Base-by-base conservation (phyloP, 2,329 filamentous ascomycete species). In the Penicillium sp. region DNA sequence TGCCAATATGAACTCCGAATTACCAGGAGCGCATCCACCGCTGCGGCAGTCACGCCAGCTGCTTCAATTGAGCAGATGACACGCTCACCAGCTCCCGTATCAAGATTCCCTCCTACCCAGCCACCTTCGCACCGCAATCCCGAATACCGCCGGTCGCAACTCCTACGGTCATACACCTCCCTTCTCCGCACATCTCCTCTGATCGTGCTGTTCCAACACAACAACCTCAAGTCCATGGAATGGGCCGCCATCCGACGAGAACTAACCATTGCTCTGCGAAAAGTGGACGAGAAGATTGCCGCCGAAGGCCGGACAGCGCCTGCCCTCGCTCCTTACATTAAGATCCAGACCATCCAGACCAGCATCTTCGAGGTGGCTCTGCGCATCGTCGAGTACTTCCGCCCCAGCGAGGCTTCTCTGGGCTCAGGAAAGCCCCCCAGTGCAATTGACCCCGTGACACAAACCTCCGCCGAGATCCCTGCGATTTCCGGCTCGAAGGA, bases 321-420 rank as follows among this genome's bases (percentile, higher is more conserved):
- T 19, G 54, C 65, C 1, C 65, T 88, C 31, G 76, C 79, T n/a
- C 71, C 79, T 2, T 72, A 75, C 34, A 77, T 93, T 57, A 84
- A 87, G 69, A 67, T 97, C 24, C 85, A 94, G 67, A 87, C 95
- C 24, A 75, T 98, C 49, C 85, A 93, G 64, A 93, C 88, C 13
- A 86, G 87, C 64, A 94, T 98, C 64, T 88, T 98, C 66, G 83
- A 84, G 57, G 82, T 87, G 17, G 90, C 91, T 1, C 74, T 97
- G 54, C 84, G 85, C 57, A 80, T 97, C 45, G 83, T 90, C 53
- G 91, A 97, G 65, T 94, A 89, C 71, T 94, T 78, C 81, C 65
- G 79, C 79, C 65, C 78, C 76, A 55, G 70, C 70, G 34, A 67
- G 34, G 48, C 53, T 17, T 39, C 60, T 5, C 47, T 55, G 34